Percentiles rank a stretch among this genome's conserved stretches.
These are phyloP conservation scores for Brachypodium distachyon DNA, from an alignment of 202 grass and related monocot genomes.

Conservation along the genomic window DNA sequence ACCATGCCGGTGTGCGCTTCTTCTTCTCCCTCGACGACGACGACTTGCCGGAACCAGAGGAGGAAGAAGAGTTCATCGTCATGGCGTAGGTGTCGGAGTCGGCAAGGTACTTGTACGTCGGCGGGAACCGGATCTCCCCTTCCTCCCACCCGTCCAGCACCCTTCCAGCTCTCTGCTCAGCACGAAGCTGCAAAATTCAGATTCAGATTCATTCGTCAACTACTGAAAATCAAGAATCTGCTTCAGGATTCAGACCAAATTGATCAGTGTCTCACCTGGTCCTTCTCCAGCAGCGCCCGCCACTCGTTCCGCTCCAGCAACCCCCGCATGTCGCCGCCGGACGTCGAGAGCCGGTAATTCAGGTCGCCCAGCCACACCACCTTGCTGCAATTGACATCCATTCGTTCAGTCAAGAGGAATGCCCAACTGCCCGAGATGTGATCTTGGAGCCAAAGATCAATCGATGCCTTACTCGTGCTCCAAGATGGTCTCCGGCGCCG, in stretches of 20 bases:
- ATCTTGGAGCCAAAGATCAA: not conserved
- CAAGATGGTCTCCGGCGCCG: constrained; percentile 60
- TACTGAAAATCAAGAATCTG: too few relatives aligned
- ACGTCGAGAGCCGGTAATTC: constrained; percentile 55
- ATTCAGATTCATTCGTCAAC: too few relatives aligned
- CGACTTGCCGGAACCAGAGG: not conserved
- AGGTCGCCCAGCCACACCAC: constrained; percentile 88
- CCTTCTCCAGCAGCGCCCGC: constrained; percentile 52
- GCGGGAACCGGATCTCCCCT: constrained; percentile 72
- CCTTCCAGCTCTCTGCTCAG: constrained; percentile 54
- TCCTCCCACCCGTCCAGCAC: constrained; percentile 82
- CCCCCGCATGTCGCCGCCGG: constrained; percentile 4
- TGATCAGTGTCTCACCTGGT: constrained; percentile 44
- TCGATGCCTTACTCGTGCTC: constrained; percentile 61
- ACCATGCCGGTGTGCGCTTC: constrained; percentile 75
- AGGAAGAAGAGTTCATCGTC: not conserved
- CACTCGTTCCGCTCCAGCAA: constrained; percentile 58
- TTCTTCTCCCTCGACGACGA: constrained; percentile 31
- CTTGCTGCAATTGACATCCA: constrained; percentile 32
- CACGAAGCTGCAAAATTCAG: constrained; percentile 47
- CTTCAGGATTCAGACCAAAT: not conserved
- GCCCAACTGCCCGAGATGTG: not conserved
- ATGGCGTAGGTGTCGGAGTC: constrained; percentile 70
- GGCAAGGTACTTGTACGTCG: constrained; percentile 76
- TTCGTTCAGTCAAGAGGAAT: not conserved